Percentiles rank a stretch among this genome's conserved stretches.
phyloP scores from a whole-genome alignment of 2,329 filamentous ascomycete species.

The Colletotrichum nymphaeae region DNA sequence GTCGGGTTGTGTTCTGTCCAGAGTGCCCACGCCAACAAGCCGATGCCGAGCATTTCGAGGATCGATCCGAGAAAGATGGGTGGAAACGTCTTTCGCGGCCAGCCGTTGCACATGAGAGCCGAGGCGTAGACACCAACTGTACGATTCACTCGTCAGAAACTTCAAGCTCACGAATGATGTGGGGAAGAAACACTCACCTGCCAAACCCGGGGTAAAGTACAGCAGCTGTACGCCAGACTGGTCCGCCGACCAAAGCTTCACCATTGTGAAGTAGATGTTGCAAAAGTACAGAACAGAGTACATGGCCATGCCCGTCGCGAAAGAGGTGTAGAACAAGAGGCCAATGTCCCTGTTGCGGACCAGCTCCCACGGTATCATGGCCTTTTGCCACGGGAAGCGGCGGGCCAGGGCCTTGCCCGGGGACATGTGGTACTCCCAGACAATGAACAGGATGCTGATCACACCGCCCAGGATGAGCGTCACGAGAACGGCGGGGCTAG shows the following conservation, averaged over 20 bases:
- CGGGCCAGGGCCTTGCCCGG: slow-evolving; percentile 58
- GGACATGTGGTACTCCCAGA: slow-evolving; percentile 66
- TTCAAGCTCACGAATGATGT: neutral
- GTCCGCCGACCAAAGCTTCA: slow-evolving; percentile 54
- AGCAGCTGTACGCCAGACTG: slow-evolving; percentile 68
- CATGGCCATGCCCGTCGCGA: slow-evolving; percentile 67
- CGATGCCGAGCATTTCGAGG: slow-evolving; percentile 68
- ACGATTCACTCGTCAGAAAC: neutral
- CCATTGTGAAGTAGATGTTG: slow-evolving; percentile 74
- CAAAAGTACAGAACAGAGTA: slow-evolving; percentile 73
- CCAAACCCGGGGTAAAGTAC: slow-evolving; percentile 73
- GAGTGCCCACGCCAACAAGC: slow-evolving; percentile 68
- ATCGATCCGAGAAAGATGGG: slow-evolving; percentile 68
- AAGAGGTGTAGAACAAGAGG: slow-evolving; percentile 72
- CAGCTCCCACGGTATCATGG: slow-evolving; percentile 74
- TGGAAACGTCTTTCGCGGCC: slow-evolving; percentile 70
- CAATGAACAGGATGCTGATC: slow-evolving; percentile 54
- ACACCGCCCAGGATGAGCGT: slow-evolving; percentile 59
- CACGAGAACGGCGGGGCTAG: slow-evolving; percentile 58
- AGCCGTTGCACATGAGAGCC: slow-evolving; percentile 69
- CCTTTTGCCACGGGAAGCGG: slow-evolving; percentile 63
- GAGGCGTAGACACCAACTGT: slow-evolving; percentile 66
- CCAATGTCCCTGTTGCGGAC: slow-evolving; percentile 67
- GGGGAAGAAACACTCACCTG: slow-evolving; percentile 50
- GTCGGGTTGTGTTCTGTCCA: slow-evolving; percentile 57